Conservation (phyloP, 2,329 filamentous ascomycete species). For the Arthrobotrys musiformis region DNA sequence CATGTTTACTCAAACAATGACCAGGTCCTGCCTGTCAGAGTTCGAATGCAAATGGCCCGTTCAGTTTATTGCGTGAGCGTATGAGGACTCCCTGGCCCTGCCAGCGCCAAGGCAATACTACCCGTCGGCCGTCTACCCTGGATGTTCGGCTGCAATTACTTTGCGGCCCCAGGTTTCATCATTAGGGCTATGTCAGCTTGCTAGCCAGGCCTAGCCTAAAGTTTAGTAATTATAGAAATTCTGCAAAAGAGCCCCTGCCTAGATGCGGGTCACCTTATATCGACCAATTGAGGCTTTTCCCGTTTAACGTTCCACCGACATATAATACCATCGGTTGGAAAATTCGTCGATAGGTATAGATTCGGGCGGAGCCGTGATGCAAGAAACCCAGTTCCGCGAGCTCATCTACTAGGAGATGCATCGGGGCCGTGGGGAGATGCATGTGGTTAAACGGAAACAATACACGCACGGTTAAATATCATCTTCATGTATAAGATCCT, state of each 20-base stretch:
- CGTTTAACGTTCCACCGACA: conserved; percentile 3
- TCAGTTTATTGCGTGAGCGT: neutral
- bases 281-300: conserved; percentile 20
- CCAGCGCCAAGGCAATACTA: neutral
- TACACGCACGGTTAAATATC: conserved; percentile 12
- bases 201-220: neutral
- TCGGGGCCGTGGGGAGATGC: no score
- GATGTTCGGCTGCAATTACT: conserved; percentile 31
- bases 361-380: conserved; percentile 20
- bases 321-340: neutral
- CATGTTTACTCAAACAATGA: neutral
- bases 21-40: conserved; percentile 4
- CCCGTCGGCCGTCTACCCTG: conserved; percentile 1
- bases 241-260: conserved; percentile 7
- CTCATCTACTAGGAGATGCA: neutral
- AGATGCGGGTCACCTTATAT: conserved; percentile 9
- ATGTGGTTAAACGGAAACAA: neutral
- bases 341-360: conserved; percentile 2
- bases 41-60: neutral
- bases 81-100: no score
- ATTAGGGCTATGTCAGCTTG: conserved; percentile 18
- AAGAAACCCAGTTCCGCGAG: conserved; percentile 5
- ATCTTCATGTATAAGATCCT: neutral
- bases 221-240: conserved; percentile 45
- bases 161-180: conserved; percentile 13